Evolutionary conservation across 2,329 filamentous ascomycete genomes (phyloP).

Genomic region (Botrytis porri): DNA sequence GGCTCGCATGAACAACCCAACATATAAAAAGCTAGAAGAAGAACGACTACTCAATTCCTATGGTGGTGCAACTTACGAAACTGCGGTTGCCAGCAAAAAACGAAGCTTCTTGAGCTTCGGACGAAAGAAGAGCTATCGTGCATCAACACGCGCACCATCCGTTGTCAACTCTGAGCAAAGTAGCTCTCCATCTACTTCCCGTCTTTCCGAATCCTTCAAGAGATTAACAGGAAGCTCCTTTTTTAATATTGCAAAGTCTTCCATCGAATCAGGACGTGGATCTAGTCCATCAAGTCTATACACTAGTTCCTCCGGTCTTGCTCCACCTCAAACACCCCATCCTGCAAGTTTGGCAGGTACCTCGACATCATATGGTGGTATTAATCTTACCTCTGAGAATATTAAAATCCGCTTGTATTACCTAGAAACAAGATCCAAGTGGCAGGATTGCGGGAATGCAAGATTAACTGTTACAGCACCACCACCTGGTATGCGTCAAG

Average conservation of each 20-base stretch:
- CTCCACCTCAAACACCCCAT: constrained; percentile 34
- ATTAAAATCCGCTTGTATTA: constrained; percentile 84
- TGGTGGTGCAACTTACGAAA: constrained; percentile 50
- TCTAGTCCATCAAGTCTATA: constrained; percentile 43
- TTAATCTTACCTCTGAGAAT: constrained; percentile 68
- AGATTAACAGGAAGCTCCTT: constrained; percentile 69
- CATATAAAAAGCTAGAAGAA: constrained; percentile 69
- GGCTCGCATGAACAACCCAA: constrained; percentile 86
- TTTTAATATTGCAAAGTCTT: constrained; percentile 82
- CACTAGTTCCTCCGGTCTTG: constrained; percentile 43
- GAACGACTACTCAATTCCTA: constrained; percentile 70
- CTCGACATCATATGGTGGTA: constrained; percentile 41
- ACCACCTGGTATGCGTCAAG: constrained; percentile 58
- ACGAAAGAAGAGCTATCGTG: constrained; percentile 47
- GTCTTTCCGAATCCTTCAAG: constrained; percentile 66
- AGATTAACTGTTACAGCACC: constrained; percentile 77
- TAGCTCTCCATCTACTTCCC: constrained; percentile 67
- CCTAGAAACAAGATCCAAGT: constrained; percentile 72
- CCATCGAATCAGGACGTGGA: constrained; percentile 52
- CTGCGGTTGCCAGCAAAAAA: constrained; percentile 43
- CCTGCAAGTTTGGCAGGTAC: constrained; percentile 31
- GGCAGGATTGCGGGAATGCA: constrained; percentile 88
- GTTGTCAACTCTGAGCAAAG: constrained; percentile 64
- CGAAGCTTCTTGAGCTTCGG: constrained; percentile 49
- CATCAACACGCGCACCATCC: constrained; percentile 58